Evolutionary conservation across 306 rosid species (phyloP), one percentile per base, ranked within the genome.

Genomic region (Cucumis hystrix): DNA sequence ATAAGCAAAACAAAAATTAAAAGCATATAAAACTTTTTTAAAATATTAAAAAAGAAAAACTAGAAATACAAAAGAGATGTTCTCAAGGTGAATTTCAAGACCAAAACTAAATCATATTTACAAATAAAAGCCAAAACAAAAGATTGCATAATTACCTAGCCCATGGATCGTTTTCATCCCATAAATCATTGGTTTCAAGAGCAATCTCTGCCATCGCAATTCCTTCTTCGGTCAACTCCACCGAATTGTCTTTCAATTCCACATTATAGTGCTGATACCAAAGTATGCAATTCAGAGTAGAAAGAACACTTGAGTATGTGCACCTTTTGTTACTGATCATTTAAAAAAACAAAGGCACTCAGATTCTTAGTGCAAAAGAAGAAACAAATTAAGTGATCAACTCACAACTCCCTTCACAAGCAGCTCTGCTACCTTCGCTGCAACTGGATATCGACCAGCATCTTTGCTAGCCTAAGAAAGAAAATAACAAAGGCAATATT

Each of bases 131-230:
- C 4, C 72, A 66, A 37, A 66, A 8, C 28, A 66, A 68, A 79
- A 75, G 60, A 58, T 61, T 63, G 76, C 75, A 86, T 41, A 68
- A 54, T 84, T 83, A 91, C 97, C 98, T 89, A 30, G 97, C 97
- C 98, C 98, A 94, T 3, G 98, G 98, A 84, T 94, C 98, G 88
- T 83, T 90, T 86, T 94, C 98, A 90, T 94, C 98, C 98, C 98
- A 94, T 71, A 94, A 87, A 84, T 94, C 98, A 81, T 83, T 87
- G 47, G 96, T 91, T 87, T 94, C 98, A 62, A 94, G 97, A 85
- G 96, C 97, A 84, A 80, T 87, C 85, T 94, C 98, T 8, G 98
- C 98, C 82, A 94, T 97, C 45, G 87, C 88, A 79, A 94, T 94
- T 86, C 98, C 98, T 81, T 94, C 96, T 82, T 94, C 98, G 17